Evolutionary conservation across 257 asterid genomes (phyloP).

Genomic region (Nyctanthes arbortristis): DNA sequence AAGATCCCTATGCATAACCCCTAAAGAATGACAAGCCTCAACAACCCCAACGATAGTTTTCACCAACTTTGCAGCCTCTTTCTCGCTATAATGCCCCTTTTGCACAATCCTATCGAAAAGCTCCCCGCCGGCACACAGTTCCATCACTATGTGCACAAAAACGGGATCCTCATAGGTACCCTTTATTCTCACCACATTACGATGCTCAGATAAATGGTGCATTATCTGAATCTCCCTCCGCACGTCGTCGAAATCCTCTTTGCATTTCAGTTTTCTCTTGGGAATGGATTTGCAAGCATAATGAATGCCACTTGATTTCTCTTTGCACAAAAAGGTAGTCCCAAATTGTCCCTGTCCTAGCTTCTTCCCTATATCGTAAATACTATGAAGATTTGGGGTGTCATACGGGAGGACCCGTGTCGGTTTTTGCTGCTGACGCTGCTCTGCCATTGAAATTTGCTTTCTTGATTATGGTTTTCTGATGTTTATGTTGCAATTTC

Average conservation of each 20-base stretch:
- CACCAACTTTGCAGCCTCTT: slow-evolving; percentile 72
- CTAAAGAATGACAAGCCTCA: slow-evolving; percentile 85
- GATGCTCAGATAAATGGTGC: slow-evolving; percentile 76
- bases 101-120: slow-evolving; percentile 83
- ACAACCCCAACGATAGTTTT: slow-evolving; percentile 80
- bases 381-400: slow-evolving; percentile 43
- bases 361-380: slow-evolving; percentile 56
- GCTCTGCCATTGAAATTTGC: slow-evolving; percentile 32
- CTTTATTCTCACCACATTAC: slow-evolving; percentile 72
- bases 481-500: slow-evolving; percentile 25
- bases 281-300: slow-evolving; percentile 74
- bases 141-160: slow-evolving; percentile 83
- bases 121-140: slow-evolving; percentile 86
- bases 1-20: slow-evolving; percentile 91
- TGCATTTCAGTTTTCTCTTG: slow-evolving; percentile 58
- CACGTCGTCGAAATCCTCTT: slow-evolving; percentile 66
- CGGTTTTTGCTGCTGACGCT: slow-evolving; percentile 36
- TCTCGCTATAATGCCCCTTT: slow-evolving; percentile 84
- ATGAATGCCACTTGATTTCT: slow-evolving; percentile 44
- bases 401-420: slow-evolving; percentile 63
- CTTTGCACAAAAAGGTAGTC: slow-evolving; percentile 58
- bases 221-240: slow-evolving; percentile 82
- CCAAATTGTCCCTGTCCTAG: slow-evolving; percentile 77
- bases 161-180: slow-evolving; percentile 74
- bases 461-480: slow-evolving; percentile 43